Conservation (phyloP, 371 early-diverging fungal genomes). For the Mucor lusitanicus region DNA sequence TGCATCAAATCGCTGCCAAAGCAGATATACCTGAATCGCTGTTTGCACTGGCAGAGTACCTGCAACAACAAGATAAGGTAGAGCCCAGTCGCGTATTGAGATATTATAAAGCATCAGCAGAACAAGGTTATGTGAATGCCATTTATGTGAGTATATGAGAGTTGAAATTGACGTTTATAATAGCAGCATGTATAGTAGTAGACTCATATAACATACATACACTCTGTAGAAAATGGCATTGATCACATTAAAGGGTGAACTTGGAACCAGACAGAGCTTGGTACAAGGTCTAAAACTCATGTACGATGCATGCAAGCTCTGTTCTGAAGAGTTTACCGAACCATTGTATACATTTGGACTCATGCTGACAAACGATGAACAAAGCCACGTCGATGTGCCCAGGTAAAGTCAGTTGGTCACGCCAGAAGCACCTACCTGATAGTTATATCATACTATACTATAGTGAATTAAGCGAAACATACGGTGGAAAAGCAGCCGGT, state of each 20-base stretch:
- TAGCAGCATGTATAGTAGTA: too few relatives aligned
- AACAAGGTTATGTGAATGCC: slow-evolving; percentile 65
- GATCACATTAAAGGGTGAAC: slow-evolving; percentile 12
- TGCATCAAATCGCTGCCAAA: slow-evolving; percentile 38
- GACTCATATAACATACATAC: too few relatives aligned
- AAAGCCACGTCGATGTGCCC: slow-evolving; percentile 15
- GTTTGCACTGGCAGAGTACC: slow-evolving; percentile 25
- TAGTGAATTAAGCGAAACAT: slow-evolving; percentile 13
- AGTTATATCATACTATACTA: not conserved
- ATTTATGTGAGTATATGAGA: slow-evolving; percentile 54
- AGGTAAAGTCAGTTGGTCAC: not conserved
- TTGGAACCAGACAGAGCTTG: slow-evolving; percentile 13
- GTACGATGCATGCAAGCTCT: slow-evolving; percentile 12
- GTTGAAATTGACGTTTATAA: not conserved
- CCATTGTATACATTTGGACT: slow-evolving; percentile 15
- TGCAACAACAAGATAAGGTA: slow-evolving; percentile 58
- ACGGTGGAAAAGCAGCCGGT: slow-evolving; percentile 27
- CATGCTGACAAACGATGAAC: slow-evolving; percentile 18
- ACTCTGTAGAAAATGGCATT: slow-evolving; percentile 19
- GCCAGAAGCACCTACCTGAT: not conserved
- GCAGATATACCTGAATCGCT: slow-evolving; percentile 25
- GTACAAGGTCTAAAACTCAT: slow-evolving; percentile 11
- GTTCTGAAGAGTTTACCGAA: slow-evolving; percentile 12
- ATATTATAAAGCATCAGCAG: slow-evolving; percentile 73
- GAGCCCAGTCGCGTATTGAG: slow-evolving; percentile 54